Base-by-base conservation (phyloP, 768 basidiomycete species). In the Suillus decipiens region DNA sequence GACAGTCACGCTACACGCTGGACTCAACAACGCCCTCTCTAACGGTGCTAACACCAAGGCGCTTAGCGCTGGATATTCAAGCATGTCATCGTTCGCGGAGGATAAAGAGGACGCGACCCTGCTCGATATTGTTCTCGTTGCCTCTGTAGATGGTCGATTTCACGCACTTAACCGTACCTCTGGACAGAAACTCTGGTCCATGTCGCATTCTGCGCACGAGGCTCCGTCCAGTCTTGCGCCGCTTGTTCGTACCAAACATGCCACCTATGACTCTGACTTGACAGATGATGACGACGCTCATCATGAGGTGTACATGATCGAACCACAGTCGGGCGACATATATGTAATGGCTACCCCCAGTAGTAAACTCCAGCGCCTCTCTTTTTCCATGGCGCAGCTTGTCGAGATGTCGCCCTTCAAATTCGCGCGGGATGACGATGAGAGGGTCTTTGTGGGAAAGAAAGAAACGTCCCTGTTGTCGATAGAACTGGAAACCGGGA, bases 241-340 rank as follows among this genome's bases (percentile, higher is more conserved):
- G 1, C 88, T 95, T 62, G 84, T 93, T 61, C 85, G 89, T 70
- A 92, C 90, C 0, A 77, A 82, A 51, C 90, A 92, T 68, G 73
- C 82, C 12, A 77, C 86, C 50, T 71, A 80, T 53, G 86, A 89
- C 71, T 79, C 83, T 8, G 87, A 89, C 67, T 68, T 82, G 51
- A 81, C 75, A 12, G 82, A 82, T 64, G 88, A 89, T 66, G 82
- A 84, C 55, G 72, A 78, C 61, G 71, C 75, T 1, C 74, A 78
- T 33, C 84, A 86, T 68, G 93, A 94, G 73, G 84, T 90, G 50
- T 99, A 96, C 76, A 89, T 98, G 64, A 92, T 98, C 59, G 96
- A 98, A 71, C 96, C 96, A 0, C 92, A 95, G 79, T 89, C 92
- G 5, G 96, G 96, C 8, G 90, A 94, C 70, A 92, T 99, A 67